A percentile compares a stretch with the other conserved stretches of the same genome.
Evolutionary conservation across 2,329 filamentous ascomycete genomes (phyloP).

Genomic region (Hypoxylon sp.): DNA sequence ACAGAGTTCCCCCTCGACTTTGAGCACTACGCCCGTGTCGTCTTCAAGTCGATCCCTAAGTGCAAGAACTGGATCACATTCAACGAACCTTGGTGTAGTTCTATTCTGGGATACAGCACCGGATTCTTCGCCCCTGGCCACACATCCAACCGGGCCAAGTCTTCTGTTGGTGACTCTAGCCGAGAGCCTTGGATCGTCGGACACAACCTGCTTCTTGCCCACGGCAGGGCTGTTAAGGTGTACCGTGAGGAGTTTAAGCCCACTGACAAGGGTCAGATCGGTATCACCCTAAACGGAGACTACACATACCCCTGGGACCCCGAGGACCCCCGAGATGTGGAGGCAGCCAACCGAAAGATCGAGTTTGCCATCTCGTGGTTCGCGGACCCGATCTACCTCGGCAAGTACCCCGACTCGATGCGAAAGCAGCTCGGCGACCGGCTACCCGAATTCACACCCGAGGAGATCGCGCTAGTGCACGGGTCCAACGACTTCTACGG

Average conservation of each 20-base stretch:
- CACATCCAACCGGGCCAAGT: conserved; percentile 78
- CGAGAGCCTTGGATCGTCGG: conserved; percentile 85
- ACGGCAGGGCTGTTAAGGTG: conserved; percentile 80
- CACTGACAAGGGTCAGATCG: conserved; percentile 78
- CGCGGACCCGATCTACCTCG: conserved; percentile 85
- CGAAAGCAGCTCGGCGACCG: conserved; percentile 79
- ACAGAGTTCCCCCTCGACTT: conserved; percentile 85
- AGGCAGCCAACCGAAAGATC: conserved; percentile 80
- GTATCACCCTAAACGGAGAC: conserved; percentile 88
- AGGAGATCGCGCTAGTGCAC: conserved; percentile 76
- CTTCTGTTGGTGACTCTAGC: conserved; percentile 73
- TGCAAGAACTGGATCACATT: conserved; percentile 92
- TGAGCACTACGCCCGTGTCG: conserved; percentile 77
- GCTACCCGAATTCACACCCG: conserved; percentile 76
- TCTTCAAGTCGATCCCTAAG: conserved; percentile 77
- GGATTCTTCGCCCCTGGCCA: conserved; percentile 85
- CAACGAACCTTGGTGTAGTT: conserved; percentile 89
- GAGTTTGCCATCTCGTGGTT: conserved; percentile 92
- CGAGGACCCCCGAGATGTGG: conserved; percentile 75
- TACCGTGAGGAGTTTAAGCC: conserved; percentile 85
- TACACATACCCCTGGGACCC: conserved; percentile 85
- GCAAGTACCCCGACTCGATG: conserved; percentile 86
- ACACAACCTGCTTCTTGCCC: conserved; percentile 81
- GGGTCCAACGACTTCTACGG: conserved; percentile 95
- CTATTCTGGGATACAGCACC: conserved; percentile 80